A percentile compares a stretch with the other conserved stretches of the same genome.
Conservation (phyloP, 2,329 filamentous ascomycete species). For the Rosellinia necatrix region DNA sequence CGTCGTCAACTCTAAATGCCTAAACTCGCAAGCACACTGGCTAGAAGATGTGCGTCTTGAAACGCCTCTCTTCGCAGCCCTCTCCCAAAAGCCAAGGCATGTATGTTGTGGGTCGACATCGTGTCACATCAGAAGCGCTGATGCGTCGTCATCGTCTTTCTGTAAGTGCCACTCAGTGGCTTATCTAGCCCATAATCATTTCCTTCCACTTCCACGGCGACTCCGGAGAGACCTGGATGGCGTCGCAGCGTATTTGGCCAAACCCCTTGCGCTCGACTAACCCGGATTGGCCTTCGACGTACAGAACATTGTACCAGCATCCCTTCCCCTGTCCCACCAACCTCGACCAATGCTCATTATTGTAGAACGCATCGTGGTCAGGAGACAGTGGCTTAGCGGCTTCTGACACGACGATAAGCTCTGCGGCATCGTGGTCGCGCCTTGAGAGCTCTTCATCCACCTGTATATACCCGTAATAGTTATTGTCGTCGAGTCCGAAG, state of each 20-base stretch:
- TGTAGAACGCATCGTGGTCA: background rate
- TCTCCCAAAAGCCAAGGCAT: no score
- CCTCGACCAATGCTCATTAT: background rate
- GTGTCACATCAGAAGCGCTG: no score
- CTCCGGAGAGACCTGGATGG: background rate
- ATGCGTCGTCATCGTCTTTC: no score
- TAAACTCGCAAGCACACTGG: no score
- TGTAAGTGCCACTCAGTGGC: no score
- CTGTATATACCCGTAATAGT: background rate
- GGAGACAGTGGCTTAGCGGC: background rate
- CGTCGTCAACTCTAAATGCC: no score
- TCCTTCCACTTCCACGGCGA: slow-evolving; percentile 4
- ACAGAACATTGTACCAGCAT: slow-evolving; percentile 3
- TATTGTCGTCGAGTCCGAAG: background rate
- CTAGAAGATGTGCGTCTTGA: no score
- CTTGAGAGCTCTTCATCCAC: background rate
- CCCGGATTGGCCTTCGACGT: background rate
- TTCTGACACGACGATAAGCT: slow-evolving; percentile 6
- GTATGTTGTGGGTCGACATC: no score
- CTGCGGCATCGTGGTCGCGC: background rate
- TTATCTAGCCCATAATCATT: slow-evolving; percentile 2
- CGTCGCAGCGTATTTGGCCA: background rate
- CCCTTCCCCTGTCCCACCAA: background rate
- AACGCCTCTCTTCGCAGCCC: no score
- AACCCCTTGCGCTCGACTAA: slow-evolving; percentile 4